Conservation (phyloP, 2,329 filamentous ascomycete genomes). For the Fusarium chuoi region DNA sequence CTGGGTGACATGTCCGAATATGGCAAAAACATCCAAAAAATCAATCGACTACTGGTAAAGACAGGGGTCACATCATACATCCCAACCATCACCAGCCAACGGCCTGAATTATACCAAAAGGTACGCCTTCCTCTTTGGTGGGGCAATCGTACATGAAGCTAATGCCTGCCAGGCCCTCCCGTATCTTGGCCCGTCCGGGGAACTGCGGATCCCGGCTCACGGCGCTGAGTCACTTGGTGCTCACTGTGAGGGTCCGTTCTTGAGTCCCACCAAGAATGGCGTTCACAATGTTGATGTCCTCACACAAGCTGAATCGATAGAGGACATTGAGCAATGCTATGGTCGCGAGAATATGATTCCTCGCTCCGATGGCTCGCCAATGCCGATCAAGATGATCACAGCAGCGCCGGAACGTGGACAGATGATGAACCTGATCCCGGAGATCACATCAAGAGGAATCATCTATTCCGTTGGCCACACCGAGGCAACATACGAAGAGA, state of each 20-base stretch:
- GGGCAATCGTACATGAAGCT: conserved; percentile 36
- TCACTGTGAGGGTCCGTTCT: conserved; percentile 91
- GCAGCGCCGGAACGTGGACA: conserved; percentile 83
- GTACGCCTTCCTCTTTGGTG: conserved; percentile 51
- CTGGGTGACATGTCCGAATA: conserved; percentile 76
- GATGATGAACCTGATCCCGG: conserved; percentile 75
- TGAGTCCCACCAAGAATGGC: conserved; percentile 84
- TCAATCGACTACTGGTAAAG: conserved; percentile 77
- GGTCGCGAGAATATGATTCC: conserved; percentile 73
- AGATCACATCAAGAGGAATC: conserved; percentile 73
- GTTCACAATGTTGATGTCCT: conserved; percentile 83
- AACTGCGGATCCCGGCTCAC: conserved; percentile 66
- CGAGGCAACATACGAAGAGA: conserved; percentile 87
- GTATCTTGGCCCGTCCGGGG: conserved; percentile 78
- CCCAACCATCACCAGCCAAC: conserved; percentile 86
- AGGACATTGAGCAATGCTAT: conserved; percentile 77
- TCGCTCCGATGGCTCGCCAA: conserved; percentile 47
- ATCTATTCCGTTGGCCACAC: conserved; percentile 87
- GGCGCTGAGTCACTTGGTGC: conserved; percentile 90
- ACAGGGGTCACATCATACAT: conserved; percentile 91
- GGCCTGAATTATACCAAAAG: conserved; percentile 82
- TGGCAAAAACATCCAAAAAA: conserved; percentile 73
- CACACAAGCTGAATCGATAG: conserved; percentile 68
- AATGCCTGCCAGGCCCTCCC: conserved; percentile 68
- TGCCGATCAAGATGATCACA: conserved; percentile 81